These are phyloP conservation scores for Schizopora paradoxa DNA, from an alignment of 1,284 basidiomycete species.

Conservation along the genomic window DNA sequence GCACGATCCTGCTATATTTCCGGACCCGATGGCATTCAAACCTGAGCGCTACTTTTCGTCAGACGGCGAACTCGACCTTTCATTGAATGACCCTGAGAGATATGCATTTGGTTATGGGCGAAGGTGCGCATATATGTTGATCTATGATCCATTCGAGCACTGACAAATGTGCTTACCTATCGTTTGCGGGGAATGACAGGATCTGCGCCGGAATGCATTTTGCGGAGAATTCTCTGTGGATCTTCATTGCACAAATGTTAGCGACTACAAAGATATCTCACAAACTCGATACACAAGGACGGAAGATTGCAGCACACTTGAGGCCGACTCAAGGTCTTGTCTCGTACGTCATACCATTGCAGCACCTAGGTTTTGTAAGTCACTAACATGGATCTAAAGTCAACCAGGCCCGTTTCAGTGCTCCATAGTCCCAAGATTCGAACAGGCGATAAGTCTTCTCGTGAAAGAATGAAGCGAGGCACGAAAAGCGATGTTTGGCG, in stretches of 20 bases:
- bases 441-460: too few species aligned
- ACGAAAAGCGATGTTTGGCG: too few species aligned
- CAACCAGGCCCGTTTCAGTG: not conserved
- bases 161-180: too few species aligned
- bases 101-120: conserved; percentile 7
- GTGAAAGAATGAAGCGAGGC: too few species aligned
- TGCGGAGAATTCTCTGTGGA: conserved; percentile 39
- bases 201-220: conserved; percentile 44
- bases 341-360: conserved; percentile 9
- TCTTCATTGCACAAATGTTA: conserved; percentile 31
- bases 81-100: not conserved
- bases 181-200: conserved; percentile 18
- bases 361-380: too few species aligned
- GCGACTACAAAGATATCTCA: conserved; percentile 4
- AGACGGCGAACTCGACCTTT: conserved; percentile 29
- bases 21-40: conserved; percentile 33
- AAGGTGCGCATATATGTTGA: too few species aligned
- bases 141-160: too few species aligned
- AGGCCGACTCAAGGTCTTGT: conserved; percentile 1
- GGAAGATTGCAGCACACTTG: not conserved
- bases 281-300: conserved; percentile 2
- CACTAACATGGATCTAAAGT: not conserved
- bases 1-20: conserved; percentile 32
- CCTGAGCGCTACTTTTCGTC: conserved; percentile 36
- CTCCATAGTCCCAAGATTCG: conserved; percentile 1